Conservation (phyloP, 192 early-diverging fungal genomes). For the Mycoemilia scoparia region DNA sequence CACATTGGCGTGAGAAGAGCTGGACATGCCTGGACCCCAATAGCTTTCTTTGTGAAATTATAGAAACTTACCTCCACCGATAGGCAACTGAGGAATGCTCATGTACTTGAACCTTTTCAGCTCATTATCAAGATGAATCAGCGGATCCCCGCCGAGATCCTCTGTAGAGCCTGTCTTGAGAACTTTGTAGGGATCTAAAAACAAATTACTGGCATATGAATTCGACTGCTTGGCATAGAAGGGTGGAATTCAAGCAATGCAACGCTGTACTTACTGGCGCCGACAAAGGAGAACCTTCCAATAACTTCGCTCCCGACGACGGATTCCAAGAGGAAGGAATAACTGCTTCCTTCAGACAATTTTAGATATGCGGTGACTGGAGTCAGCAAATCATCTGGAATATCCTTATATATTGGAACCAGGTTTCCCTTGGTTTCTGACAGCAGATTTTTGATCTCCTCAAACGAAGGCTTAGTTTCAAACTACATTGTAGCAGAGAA, state of each 20-base stretch:
- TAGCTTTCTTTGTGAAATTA: no score
- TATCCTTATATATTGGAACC: conserved; percentile 77
- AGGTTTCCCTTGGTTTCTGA: conserved; percentile 51
- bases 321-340: conserved; percentile 93
- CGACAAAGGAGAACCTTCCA: conserved; percentile 91
- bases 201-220: background rate
- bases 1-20: no score
- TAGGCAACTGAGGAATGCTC: conserved; percentile 60
- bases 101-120: conserved; percentile 60
- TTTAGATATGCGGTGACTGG: conserved; percentile 93
- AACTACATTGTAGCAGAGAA: conserved; percentile 7
- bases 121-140: conserved; percentile 70
- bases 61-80: no score
- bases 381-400: conserved; percentile 83
- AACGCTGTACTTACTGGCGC: conserved; percentile 38
- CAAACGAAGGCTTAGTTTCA: conserved; percentile 42
- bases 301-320: conserved; percentile 87
- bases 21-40: no score
- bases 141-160: conserved; percentile 62
- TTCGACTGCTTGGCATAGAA: background rate
- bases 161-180: conserved; percentile 57
- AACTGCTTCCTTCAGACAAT: conserved; percentile 52
- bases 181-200: conserved; percentile 69
- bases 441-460: conserved; percentile 47
- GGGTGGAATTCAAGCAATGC: background rate